phyloP scores from a whole-genome alignment of 2,329 filamentous ascomycete genomes.

The Pseudogymnoascus sp. region DNA sequence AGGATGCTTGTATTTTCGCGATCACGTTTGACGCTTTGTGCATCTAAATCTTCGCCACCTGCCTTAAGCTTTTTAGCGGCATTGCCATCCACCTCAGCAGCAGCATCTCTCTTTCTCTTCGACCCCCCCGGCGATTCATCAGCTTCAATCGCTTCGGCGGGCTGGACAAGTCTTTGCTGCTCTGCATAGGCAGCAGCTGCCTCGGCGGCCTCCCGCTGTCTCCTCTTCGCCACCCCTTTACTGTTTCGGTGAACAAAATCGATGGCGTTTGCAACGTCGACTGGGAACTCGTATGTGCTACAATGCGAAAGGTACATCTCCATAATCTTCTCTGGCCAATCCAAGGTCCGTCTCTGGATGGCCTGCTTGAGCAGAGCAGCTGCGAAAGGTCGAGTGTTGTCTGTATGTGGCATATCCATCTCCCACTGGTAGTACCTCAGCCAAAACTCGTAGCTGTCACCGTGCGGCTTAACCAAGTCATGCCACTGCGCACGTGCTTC shows the following conservation, averaged over 20 bases:
- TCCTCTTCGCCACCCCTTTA: conserved; percentile 53
- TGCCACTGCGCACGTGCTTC: conserved; percentile 73
- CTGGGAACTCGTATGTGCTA: conserved; percentile 78
- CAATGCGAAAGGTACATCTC: conserved; percentile 72
- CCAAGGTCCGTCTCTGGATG: conserved; percentile 50
- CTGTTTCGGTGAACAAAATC: conserved; percentile 63
- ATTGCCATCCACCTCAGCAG: conserved; percentile 39
- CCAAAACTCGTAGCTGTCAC: conserved; percentile 88
- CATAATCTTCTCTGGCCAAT: conserved; percentile 69
- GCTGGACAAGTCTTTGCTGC: conserved; percentile 25
- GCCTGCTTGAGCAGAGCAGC: conserved; percentile 71
- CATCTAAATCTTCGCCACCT: conserved; percentile 20
- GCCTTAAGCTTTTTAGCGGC: conserved; percentile 58
- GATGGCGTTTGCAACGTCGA: conserved; percentile 63
- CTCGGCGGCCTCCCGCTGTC: conserved; percentile 55
- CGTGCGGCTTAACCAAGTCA: conserved; percentile 56
- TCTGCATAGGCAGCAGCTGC: conserved; percentile 45
- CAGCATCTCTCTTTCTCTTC: conserved; percentile 69
- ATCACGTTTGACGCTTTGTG: conserved; percentile 59
- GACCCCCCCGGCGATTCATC: conserved; percentile 33
- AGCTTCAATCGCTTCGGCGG: conserved; percentile 24
- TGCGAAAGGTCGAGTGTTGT: conserved; percentile 49
- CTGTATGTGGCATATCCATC: conserved; percentile 38
- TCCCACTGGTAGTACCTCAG: conserved; percentile 88
- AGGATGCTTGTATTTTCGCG: conserved; percentile 84